Evolutionary conservation across 2,329 filamentous ascomycete genomes (phyloP), one percentile per base, ranked within the genome.

Genomic region (Pyrenophora graminea): DNA sequence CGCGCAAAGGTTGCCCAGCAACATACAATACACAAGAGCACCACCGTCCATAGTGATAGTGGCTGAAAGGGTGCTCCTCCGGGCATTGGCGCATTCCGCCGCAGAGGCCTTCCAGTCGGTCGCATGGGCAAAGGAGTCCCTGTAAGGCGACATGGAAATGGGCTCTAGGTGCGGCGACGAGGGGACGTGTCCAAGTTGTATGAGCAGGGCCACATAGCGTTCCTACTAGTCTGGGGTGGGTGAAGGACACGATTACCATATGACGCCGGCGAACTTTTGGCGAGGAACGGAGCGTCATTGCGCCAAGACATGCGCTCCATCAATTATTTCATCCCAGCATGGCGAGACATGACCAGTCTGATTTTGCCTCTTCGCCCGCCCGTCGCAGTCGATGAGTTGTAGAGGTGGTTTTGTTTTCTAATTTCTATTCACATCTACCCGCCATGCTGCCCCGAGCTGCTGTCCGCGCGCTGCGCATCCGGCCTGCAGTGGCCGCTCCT

Each of bases 391-490:
- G 39, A 48, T 33, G 44, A 41, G 10, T 27, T 31, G 25, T 47
- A 37, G 19, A 25, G 18, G 44, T 30, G 31, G 41, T 33, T 50
- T 45, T 12, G 32, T 32, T 31, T 58, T 55, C 19, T 64, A 62
- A 64, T 66, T 55, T 61, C 27, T 59, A 59, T 19, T 21, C 9
- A 31, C 46, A 49, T 52, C 19, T 36, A 71, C 18, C 38, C 51
- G 46, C 51, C 38, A 74, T 74, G 72, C 69, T 74, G 42, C 55
- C 70, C 21, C 63, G 71, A 48, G 66, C 68, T 51, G 70, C 71
- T 18, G 32, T 63, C 42, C 64, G 71, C 59, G 63, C 69, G n/a
- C 56, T 73, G 62, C 63, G 66, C 57, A 57, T 45, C 45, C 63
- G 63, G 34, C 62, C 71, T 48, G 54, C 62, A 48, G 45, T 65